Base-by-base conservation (phyloP, 495 filamentous ascomycete genomes). In the Penicillium silybi region DNA sequence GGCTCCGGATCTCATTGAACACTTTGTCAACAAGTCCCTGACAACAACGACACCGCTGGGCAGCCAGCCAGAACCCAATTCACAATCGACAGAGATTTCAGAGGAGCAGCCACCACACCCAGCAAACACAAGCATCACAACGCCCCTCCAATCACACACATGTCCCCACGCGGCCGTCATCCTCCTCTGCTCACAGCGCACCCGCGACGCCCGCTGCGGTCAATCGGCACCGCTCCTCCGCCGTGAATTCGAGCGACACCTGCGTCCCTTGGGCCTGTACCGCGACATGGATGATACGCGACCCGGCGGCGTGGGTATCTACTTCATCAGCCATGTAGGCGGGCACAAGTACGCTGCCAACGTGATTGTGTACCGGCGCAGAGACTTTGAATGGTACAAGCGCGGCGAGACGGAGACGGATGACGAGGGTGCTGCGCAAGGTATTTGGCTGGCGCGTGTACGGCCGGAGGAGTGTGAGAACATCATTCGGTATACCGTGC, bases 261-360 rank as follows among this genome's bases (percentile, higher is more conserved):
- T 98, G 41, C 86, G 90, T 3, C 84, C 87, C 0, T 73, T 92
- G 3, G 90, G 90, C 0, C 70, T 98, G 4, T 91, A 88, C 66
- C 85, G 95, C 19, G 93, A 97, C 62, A 70, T 92, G 32, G 82
- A 90, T 45, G 93, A 98, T 63, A 83, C 87, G 66, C 67, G 93
- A 37, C 86, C 90, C 0, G 92, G 92, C 15, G 93, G 95, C 2
- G 92, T 95, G 3, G 92, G 89, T 1, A 87, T 98, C 45, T 92
- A 97, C 61, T 98, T 97, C 64, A 90, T 97, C 58, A 91, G 84
- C 56, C 93, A 98, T 64, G 90, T 97, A 0, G 92, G 92, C 7
- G 92, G 92, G 1, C 92, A 97, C 64, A 92, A 93, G 72, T 96
- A 90, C 45, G 59, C 59, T 9, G 93, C 92, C 1, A 98, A 98